Base-by-base conservation (phyloP, 176 grass and related monocot species). In the Lolium rigidum region DNA sequence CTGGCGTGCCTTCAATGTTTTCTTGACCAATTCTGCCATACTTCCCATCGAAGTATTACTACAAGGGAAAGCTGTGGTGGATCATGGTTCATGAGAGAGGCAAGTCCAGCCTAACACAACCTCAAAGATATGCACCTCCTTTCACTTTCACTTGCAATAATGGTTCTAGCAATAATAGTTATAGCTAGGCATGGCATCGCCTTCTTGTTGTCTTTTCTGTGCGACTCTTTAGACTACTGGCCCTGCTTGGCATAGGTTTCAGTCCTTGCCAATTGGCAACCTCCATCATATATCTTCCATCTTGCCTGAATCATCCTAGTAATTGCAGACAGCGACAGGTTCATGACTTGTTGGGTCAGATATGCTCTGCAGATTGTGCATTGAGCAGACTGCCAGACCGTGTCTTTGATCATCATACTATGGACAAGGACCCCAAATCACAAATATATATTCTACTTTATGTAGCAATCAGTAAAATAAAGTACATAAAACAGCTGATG, bases 11-110 rank as follows among this genome's bases (percentile, higher is more conserved):
- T 10, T 80, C 38, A n/a, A 48, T 57, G 68, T 74, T 56, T 56
- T 47, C 38, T 20, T 5, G 22, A 62, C 55, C 15, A 55, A 15
- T 79, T 73, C 5, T 17, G 65, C 5, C 41, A 38, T 43, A n/a
- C 31, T 82, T 22, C 26, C 20, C 28, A n/a, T 28, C 11, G 43
- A 81, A 77, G 70, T 69, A 41, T 20, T 60, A 52, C 37, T 13
- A 59, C 9, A 81, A 76, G 24, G 83, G 77, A 3, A 12, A 55
- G 73, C 9, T 55, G 9, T 46, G 69, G 26, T 88, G 54, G 24
- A 54, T 54, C 54, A 48, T 49, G 74, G 35, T 60, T 74, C 22
- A 50, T 14, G 12, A 49, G 80, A 83, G 82, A 85, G 38, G 58
- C 47, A 64, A 57, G 81, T 80, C 67, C 67, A 46, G 43, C 87